phyloP scores from a whole-genome alignment of 495 filamentous ascomycete species.

The Talaromyces adpressus region DNA sequence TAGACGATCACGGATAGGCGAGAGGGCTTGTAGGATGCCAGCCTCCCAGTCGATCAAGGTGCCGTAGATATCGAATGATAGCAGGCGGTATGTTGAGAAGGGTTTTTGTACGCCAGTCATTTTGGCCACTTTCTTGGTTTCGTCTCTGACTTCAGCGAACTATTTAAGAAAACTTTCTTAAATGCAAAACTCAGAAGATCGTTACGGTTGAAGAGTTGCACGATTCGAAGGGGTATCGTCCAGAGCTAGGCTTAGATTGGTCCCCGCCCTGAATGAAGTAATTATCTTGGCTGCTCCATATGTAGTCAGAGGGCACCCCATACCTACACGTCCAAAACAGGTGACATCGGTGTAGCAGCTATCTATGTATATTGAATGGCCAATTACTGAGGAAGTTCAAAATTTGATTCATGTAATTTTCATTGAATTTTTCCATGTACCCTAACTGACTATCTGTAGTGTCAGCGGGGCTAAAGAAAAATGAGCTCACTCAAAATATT shows the following conservation, averaged over 20 bases:
- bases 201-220: too few species aligned
- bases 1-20: conserved; percentile 28
- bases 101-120: conserved; percentile 2
- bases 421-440: neutral
- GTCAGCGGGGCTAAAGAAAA: neutral
- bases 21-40: conserved; percentile 31
- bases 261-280: too few species aligned
- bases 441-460: neutral
- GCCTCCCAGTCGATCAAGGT: conserved; percentile 74
- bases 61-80: conserved; percentile 77
- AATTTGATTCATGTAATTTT: neutral
- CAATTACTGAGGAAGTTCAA: neutral
- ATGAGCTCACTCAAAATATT: neutral
- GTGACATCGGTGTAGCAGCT: neutral
- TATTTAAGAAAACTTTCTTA: too few species aligned
- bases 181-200: too few species aligned
- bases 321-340: too few species aligned
- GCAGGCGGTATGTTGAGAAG: conserved; percentile 25
- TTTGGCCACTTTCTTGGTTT: neutral
- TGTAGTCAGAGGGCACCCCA: too few species aligned
- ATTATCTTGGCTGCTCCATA: too few species aligned
- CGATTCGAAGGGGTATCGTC: too few species aligned
- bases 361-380: neutral
- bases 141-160: too few species aligned
- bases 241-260: too few species aligned